Base-by-base conservation (phyloP, 192 early-diverging fungal genomes). In the Dissophora ornata region DNA sequence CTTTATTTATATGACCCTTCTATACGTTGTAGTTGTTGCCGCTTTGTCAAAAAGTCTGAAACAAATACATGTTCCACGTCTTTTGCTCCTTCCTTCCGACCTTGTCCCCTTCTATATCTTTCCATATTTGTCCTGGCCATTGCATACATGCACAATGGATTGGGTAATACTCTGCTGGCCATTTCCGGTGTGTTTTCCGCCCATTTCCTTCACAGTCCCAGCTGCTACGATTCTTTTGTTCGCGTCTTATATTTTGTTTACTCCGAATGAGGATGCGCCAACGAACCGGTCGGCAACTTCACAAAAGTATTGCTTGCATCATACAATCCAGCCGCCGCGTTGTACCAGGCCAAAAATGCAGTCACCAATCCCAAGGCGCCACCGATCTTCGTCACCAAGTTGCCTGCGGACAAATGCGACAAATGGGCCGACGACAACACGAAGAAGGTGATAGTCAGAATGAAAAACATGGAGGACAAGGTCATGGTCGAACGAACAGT, bases 291-390 rank as follows among this genome's bases (percentile, higher is more conserved):
- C 16, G 89, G 90, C 30, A 91, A 74, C 12, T 53, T 77, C 46
- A 91, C 84, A 69, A 83, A 81, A 56, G 86, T 85, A 57, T 79
- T 85, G 25, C 84, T 63, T 6, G 67, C 67, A 30, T 80, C 81
- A 47, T 88, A 87, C 8, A 91, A 82, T 63, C 88, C 86, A 16
- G 86, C 83, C 0, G 88, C 84, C 21, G 90, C 87, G 65, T 84
- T 86, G 71, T 94, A 94, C 90, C 89, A 94, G 51, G 90, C 92
- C 61, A 90, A 83, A 16, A 91, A 48, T 10, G 92, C 87, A 22
- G 92, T 93, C 57, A 92, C 79, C 24, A 93, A 64, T 49, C 90
- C 92, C 51, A 94, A 82, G 57, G 85, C 88, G 36, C 92, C 92
- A 50, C 89, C 92, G 46, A 88, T 66, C 55, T 33, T 65, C 32